Evolutionary conservation across 2,329 filamentous ascomycete genomes (phyloP), one percentile per base, ranked within the genome.

Genomic region (Ceratocystiopsis minuta): DNA sequence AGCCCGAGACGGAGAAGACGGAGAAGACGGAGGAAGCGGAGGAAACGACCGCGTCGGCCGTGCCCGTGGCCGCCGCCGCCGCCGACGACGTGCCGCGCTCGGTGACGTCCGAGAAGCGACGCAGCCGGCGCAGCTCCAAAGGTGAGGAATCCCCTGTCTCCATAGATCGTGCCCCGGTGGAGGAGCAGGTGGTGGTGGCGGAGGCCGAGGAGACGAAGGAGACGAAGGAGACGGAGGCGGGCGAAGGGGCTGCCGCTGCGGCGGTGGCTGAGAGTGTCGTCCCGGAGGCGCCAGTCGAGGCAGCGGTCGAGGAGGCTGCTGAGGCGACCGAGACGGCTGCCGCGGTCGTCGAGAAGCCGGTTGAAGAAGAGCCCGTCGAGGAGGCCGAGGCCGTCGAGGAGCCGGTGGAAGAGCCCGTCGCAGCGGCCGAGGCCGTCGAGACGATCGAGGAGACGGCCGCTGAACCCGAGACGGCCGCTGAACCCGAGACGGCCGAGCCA

Each of bases 1-100:
- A 50, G 17, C 37, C 45, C 24, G 45, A 45, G 17, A 14, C 46
- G 16, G n/a, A 43, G 15, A 20, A 38, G 24, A 17, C 16, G 37
- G 32, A 38, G 12, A 28, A 38, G n/a, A 17, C 15, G 13, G 32
- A 33, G 13, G 15, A 33, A 12, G 15, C 32, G 12, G 32, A 33
- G 32, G 24, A 28, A 28, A 28, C 24, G 24, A 28, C 24, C 6
- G 24, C 4, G 24, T 28, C 24, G 24, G 24, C 24, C 24, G 24
- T 28, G 24, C 24, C 24, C 7, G 24, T 28, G 24, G 24, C 24
- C 24, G 24, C 24, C 24, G 24, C 24, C 7, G 24, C 11, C 6
- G 24, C 24, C 24, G 24, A 6, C 24, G 24, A 28, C 24, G 24
- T 10, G 24, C 24, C 24, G 24, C 24, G 24, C 24, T 28, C 24